Conservation (phyloP, 352 stramenopile species). For the Globisporangium spinosum region DNA sequence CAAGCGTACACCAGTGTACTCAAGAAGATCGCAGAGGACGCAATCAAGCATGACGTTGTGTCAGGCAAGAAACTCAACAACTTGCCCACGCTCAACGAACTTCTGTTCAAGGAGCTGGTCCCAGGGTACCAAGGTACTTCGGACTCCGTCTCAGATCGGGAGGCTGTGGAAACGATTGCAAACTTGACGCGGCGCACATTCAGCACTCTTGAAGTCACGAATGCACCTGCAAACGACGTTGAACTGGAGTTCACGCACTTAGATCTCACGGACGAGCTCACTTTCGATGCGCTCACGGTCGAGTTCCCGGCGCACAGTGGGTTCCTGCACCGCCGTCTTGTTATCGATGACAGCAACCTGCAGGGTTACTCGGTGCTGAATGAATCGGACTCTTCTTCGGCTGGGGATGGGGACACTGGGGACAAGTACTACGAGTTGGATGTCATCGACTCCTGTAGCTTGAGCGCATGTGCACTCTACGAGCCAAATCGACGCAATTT, state of each 20-base stretch:
- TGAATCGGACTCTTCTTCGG: not conserved
- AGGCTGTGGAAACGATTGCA: not conserved
- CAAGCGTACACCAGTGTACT: not conserved
- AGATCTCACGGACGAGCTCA: not conserved
- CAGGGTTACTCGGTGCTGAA: not conserved
- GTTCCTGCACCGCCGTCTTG: constrained; percentile 3
- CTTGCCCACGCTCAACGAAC: not conserved
- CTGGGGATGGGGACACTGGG: not conserved
- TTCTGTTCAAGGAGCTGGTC: constrained; percentile 3
- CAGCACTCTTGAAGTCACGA: not conserved
- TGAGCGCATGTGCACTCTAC: not conserved
- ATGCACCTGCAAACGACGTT: not conserved
- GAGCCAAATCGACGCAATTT: not conserved
- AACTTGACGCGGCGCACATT: not conserved
- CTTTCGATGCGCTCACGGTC: constrained; percentile 10
- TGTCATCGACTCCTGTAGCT: not conserved
- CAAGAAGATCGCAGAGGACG: not conserved
- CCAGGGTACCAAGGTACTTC: not conserved
- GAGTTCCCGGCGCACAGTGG: constrained; percentile 5
- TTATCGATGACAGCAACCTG: not conserved
- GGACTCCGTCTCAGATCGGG: not conserved
- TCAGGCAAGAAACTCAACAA: not conserved
- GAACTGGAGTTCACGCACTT: constrained; percentile 8
- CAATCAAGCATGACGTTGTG: not conserved
- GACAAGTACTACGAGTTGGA: constrained; percentile 7